A percentile compares a stretch with the other conserved stretches of the same genome.
Conservation (phyloP, 2,329 filamentous ascomycete genomes). For the Diaporthe citrichinensis region DNA sequence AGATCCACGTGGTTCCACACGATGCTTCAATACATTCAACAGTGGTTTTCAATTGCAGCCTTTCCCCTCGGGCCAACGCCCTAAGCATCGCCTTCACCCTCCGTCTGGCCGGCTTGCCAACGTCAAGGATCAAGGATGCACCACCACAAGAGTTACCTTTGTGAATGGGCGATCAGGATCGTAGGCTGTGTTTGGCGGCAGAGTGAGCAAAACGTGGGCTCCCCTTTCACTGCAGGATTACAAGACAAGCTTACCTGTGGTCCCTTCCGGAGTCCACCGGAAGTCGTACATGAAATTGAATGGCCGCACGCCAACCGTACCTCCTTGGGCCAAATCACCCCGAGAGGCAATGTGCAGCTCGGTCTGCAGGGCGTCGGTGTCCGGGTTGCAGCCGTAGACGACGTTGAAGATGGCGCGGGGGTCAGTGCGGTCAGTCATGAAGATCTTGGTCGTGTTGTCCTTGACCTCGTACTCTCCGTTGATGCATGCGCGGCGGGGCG, state of each 20-base stretch:
- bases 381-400: constrained; percentile 58
- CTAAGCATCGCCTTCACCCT: not conserved
- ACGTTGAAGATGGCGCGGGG: constrained; percentile 57
- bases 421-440: constrained; percentile 61
- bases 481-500: constrained; percentile 55
- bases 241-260: constrained; percentile 4
- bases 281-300: constrained; percentile 32
- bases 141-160: constrained; percentile 24
- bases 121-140: not conserved
- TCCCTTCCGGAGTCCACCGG: constrained; percentile 19
- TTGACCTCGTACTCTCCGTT: constrained; percentile 59
- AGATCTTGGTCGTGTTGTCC: constrained; percentile 63
- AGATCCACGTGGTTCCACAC: not conserved
- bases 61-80: not conserved
- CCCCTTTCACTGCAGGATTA: not conserved
- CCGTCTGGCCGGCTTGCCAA: not conserved
- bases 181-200: constrained; percentile 2
- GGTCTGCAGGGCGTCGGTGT: constrained; percentile 56
- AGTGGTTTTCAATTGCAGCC: not conserved
- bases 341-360: constrained; percentile 47
- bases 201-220: not conserved
- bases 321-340: constrained; percentile 14
- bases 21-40: not conserved
- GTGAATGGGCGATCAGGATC: constrained; percentile 22
- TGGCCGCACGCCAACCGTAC: constrained; percentile 17